Evolutionary conservation across 2,329 filamentous ascomycete genomes (phyloP), one percentile per base, ranked within the genome.

Genomic region (Aureobasidium lini): DNA sequence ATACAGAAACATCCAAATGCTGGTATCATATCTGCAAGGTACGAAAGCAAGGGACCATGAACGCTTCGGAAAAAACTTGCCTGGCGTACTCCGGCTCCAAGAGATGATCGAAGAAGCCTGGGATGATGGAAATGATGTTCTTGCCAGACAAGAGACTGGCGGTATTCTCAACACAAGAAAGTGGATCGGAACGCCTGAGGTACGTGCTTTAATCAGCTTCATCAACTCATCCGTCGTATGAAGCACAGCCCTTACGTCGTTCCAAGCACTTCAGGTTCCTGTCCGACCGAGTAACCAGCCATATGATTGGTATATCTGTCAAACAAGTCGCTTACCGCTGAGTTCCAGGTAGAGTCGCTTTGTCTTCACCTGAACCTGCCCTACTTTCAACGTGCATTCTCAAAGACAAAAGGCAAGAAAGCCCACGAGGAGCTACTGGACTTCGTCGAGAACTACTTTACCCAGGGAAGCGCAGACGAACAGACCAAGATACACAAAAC

Each of bases 1-100:
- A 3, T 97, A 96, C 69, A 82, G 92, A 10, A 97, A 96, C 68
- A 94, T 96, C 29, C 93, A 97, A 70, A 95, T 95, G 87, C 74
- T 96, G 64, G 76, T 59, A 3, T 94, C 90, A 0, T 92, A 89
- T 69, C 84, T 96, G 23, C 81, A 86, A 61, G 81, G 80, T 8
- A 75, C 82, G 1, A 71, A 76, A 40, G 77, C 77, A 11, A 73
- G 77, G 11, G 89, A 88, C 0, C 72, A 81, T 62, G 77, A 85
- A 42, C 73, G 77, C 49, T 89, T 95, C 61, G 72, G 77, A 1
- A 75, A 77, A 4, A 77, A 68, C 3, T 75, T 91, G 5, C 91
- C 91, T 0, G 84, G 83, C 1, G 87, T 97, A 31, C 83, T 95
- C 52, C 78, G 86, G 47, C 81, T 97, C 3, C 93, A 97, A 69